These are phyloP conservation scores for Exserohilum rostratum DNA, from an alignment of 2,329 filamentous ascomycete species.

Conservation along the genomic window DNA sequence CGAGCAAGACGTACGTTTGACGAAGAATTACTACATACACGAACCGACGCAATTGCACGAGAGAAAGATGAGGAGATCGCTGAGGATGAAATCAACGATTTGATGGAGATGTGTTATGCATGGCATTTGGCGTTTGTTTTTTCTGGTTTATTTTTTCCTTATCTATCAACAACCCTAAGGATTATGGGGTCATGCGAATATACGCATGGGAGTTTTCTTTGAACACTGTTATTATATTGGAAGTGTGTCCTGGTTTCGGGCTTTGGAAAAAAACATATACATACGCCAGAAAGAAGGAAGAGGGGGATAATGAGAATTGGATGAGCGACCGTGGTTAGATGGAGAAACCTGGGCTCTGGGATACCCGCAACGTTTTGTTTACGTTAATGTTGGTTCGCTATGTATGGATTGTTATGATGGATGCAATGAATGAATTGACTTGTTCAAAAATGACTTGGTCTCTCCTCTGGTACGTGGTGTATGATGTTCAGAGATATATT, in stretches of 20 bases:
- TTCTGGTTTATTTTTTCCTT: background rate
- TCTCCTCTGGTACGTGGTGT: too few species aligned
- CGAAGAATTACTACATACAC: background rate
- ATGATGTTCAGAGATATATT: too few species aligned
- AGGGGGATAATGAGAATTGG: background rate
- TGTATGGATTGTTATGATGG: too few species aligned
- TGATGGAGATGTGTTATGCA: background rate
- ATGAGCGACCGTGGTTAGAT: too few species aligned
- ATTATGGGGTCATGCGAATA: too few species aligned
- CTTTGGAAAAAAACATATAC: too few species aligned
- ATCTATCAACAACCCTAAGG: too few species aligned
- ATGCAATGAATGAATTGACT: background rate
- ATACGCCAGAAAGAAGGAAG: background rate
- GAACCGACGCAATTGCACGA: background rate
- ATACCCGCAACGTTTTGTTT: conserved; percentile 10
- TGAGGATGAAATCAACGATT: conserved; percentile 1
- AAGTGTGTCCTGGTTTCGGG: too few species aligned
- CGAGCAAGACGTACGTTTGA: too few species aligned
- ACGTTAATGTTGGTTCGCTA: background rate
- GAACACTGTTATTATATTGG: too few species aligned
- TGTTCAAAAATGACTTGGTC: background rate
- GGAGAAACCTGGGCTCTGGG: background rate
- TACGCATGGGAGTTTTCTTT: too few species aligned
- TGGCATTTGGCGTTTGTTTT: background rate
- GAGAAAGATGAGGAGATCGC: too few species aligned